Evolutionary conservation across 768 basidiomycete genomes (phyloP).

Genomic region (Grammothele lineata): DNA sequence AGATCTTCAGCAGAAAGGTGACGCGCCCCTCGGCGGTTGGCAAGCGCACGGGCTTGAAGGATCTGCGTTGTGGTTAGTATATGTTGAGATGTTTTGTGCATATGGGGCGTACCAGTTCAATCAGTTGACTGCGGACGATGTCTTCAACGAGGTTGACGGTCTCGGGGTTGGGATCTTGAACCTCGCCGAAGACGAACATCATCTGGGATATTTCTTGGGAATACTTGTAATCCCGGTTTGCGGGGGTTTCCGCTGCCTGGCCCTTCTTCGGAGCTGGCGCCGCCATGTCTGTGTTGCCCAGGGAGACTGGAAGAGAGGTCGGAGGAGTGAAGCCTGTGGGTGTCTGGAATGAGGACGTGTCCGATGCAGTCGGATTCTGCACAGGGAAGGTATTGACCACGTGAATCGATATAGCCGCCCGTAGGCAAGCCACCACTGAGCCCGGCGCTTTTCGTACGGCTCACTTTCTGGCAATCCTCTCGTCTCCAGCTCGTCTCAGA

Average conservation of each 20-base stretch:
- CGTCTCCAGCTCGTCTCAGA: too few relatives aligned
- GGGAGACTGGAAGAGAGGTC: too few relatives aligned
- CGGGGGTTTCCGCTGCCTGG: slow-evolving; percentile 9
- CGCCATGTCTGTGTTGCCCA: too few relatives aligned
- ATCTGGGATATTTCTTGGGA: slow-evolving; percentile 92
- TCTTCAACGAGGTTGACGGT: slow-evolving; percentile 95
- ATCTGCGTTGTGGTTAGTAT: slow-evolving; percentile 45
- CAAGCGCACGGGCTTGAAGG: slow-evolving; percentile 81
- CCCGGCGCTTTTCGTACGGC: too few relatives aligned
- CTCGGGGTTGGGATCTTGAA: slow-evolving; percentile 82
- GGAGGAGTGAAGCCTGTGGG: too few relatives aligned
- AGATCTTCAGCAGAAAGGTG: slow-evolving; percentile 91
- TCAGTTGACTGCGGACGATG: slow-evolving; percentile 84
- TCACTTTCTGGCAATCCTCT: too few relatives aligned
- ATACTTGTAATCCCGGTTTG: slow-evolving; percentile 74
- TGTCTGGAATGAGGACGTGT: too few relatives aligned
- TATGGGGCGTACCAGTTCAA: slow-evolving; percentile 65
- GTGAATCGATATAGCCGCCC: too few relatives aligned
- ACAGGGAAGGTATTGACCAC: too few relatives aligned
- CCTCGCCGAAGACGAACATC: slow-evolving; percentile 98
- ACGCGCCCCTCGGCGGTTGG: slow-evolving; percentile 77
- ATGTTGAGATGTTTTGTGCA: neutral
- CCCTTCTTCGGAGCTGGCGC: slow-evolving; percentile 11
- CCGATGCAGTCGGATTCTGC: too few relatives aligned
- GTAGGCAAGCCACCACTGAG: too few relatives aligned